A percentile compares a stretch with the other conserved stretches of the same genome.
These are phyloP conservation scores for Phytophthora sp. DNA, from an alignment of 352 stramenopile genomes.

Conservation along the genomic window DNA sequence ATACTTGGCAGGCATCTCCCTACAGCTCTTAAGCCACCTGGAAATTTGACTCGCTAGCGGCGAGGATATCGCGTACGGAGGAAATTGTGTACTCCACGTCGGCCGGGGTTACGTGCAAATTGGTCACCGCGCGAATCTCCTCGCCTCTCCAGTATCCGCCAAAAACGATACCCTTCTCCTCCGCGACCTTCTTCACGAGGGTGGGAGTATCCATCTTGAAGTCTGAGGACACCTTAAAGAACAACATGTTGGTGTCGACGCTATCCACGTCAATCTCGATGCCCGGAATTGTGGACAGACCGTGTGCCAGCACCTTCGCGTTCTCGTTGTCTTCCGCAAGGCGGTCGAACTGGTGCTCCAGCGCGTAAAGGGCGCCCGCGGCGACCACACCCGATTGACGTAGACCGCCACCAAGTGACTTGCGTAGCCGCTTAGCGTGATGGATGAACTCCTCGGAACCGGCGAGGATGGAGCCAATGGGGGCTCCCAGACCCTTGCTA, in stretches of 20 bases:
- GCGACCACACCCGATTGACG: conserved; percentile 94
- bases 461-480: conserved; percentile 93
- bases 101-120: conserved; percentile 68
- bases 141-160: conserved; percentile 73
- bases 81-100: conserved; percentile 73
- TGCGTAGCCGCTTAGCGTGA: conserved; percentile 92
- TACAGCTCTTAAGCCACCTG: conserved; percentile 30
- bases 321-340: conserved; percentile 87
- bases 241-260: conserved; percentile 91
- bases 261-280: conserved; percentile 64
- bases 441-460: conserved; percentile 89
- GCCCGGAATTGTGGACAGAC: conserved; percentile 69
- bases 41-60: conserved; percentile 35
- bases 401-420: conserved; percentile 97
- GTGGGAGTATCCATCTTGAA: conserved; percentile 56
- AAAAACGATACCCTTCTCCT: conserved; percentile 71
- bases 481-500: conserved; percentile 95
- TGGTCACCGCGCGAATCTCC: conserved; percentile 75
- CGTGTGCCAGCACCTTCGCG: conserved; percentile 71
- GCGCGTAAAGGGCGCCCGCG: conserved; percentile 88
- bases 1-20: conserved; percentile 20
- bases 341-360: conserved; percentile 87
- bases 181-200: conserved; percentile 61
- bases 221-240: conserved; percentile 63
- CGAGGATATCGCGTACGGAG: conserved; percentile 64